Evolutionary conservation across 148 eudicot genomes (phyloP), one percentile per base, ranked within the genome.

Genomic region (Fagopyrum tataricum): DNA sequence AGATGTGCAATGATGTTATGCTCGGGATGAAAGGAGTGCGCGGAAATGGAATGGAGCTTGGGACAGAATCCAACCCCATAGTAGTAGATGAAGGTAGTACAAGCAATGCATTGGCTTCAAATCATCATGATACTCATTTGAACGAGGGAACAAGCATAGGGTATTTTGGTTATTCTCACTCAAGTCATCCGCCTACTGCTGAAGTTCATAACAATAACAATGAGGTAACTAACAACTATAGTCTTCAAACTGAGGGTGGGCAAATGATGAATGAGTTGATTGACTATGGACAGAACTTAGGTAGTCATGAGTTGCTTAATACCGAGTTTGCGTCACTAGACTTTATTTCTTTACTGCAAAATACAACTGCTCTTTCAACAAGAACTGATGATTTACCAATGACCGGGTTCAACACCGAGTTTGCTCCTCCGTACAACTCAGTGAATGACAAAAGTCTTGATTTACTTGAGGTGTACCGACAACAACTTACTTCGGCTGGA

Each of bases 41-140:
- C 37, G 37, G 37, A 1, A 31, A 8, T 39, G 26, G 15, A 24
- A 23, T 24, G 66, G 26, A 9, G 15, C 66, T 59, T 59, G 66
- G 66, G 66, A 59, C 39, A 21, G 39, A 59, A 59, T 59, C 39
- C 39, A 59, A 59, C 11, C 66, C 66, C 15, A 59, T 59, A 24
- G 5, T 24, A 23, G 5, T 59, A 24, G 66, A 59, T 59, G 39
- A 9, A 24, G 39, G 10, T 59, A 23, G 7, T 31, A 56, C 37
- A 31, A 31, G 37, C 37, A 31, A 31, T 31, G 37, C 37, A 31
- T 31, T 31, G 37, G 26, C 20, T 56, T 56, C 6, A 31, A 11
- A 18, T 21, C 26, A 7, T 56, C 7, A 8, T 31, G 12, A 2
- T 13, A 13, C 13, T 3, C 10, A 2, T 2, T 31, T 31, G 37